Percentiles rank a stretch among this genome's conserved stretches.
phyloP scores from a whole-genome alignment of 148 eudicot species.

The Camellia lanceoleosa region DNA sequence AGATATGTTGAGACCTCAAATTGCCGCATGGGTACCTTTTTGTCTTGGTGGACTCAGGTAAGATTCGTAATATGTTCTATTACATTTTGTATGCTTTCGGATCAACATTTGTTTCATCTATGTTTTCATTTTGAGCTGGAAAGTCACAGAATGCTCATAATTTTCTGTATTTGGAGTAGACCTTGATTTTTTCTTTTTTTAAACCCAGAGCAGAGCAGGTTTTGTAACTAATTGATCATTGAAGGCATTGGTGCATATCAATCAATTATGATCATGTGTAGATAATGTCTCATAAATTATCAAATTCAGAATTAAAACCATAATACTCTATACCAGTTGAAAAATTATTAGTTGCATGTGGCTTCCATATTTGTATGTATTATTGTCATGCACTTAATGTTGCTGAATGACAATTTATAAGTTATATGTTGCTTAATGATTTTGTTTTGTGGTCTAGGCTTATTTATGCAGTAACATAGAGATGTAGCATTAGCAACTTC shows the following conservation, averaged over 20 bases:
- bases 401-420: not conserved
- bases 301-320: not conserved
- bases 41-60: conserved; percentile 97
- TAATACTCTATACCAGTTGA: not conserved
- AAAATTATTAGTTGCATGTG: not conserved
- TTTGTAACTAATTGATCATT: not conserved
- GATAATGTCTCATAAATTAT: not conserved
- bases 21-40: conserved; percentile 48
- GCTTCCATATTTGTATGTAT: too few relatives aligned
- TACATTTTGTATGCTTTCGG: not conserved
- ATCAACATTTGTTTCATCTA: not conserved
- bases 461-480: not conserved
- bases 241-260: not conserved
- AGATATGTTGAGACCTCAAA: conserved; percentile 90
- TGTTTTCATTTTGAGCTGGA: not conserved
- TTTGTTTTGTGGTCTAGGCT: not conserved
- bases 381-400: not conserved
- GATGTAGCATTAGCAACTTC: not conserved
- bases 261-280: conserved; percentile 3
- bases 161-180: not conserved
- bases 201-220: not conserved
- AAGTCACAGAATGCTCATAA: not conserved
- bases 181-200: not conserved
- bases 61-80: conserved; percentile 1
- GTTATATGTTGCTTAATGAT: not conserved